Conservation (phyloP, 345 rosid genomes). For the Lenwebbia sp. region DNA sequence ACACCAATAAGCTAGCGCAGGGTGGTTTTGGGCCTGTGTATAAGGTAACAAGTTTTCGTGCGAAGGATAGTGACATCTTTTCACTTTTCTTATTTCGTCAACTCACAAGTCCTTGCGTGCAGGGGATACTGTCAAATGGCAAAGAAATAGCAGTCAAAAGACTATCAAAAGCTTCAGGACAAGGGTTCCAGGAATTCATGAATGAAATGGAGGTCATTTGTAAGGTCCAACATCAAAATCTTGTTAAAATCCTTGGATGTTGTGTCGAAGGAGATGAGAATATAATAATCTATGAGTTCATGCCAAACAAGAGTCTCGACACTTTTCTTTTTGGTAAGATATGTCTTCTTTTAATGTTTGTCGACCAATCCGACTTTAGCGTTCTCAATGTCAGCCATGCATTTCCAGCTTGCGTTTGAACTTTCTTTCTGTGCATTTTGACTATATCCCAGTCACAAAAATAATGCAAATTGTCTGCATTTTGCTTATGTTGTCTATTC, state of each 20-base stretch:
- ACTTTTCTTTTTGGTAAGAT: too few species aligned
- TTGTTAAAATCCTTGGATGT: conserved; percentile 20
- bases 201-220: conserved; percentile 23
- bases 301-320: too few species aligned
- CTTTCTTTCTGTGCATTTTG: background rate
- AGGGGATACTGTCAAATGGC: conserved; percentile 16
- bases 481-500: conserved; percentile 11
- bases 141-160: conserved; percentile 28
- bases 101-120: background rate
- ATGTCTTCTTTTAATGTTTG: too few species aligned
- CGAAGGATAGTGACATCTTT: background rate
- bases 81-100: too few species aligned
- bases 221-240: conserved; percentile 24
- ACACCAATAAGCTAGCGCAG: conserved; percentile 15
- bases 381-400: too few species aligned
- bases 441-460: background rate
- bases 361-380: background rate
- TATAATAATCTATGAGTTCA: conserved; percentile 18
- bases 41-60: conserved; percentile 20
- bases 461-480: background rate
- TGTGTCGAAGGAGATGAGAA: conserved; percentile 17
- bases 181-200: conserved; percentile 21
- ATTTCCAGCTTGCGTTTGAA: background rate
- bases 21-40: conserved; percentile 14
- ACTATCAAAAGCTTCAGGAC: conserved; percentile 10